Evolutionary conservation across 2,329 filamentous ascomycete species (phyloP).

Genomic region (Cadophora sp.): DNA sequence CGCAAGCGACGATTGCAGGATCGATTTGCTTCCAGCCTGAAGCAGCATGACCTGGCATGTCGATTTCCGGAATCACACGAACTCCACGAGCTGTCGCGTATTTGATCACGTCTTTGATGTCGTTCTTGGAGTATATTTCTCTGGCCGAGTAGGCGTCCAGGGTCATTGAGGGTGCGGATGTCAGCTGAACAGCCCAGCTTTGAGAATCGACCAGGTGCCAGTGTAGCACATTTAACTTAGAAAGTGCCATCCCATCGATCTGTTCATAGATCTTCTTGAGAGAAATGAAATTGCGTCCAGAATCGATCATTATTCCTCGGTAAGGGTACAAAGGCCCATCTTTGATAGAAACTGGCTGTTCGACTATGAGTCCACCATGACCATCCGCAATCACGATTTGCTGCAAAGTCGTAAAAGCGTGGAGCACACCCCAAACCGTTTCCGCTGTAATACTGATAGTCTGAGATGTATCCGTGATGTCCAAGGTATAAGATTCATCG

Average conservation of each 20-base stretch:
- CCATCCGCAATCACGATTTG: constrained; percentile 81
- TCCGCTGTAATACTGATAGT: constrained; percentile 60
- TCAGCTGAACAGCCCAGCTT: constrained; percentile 83
- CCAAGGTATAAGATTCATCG: constrained; percentile 79
- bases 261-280: constrained; percentile 74
- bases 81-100: constrained; percentile 74
- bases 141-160: constrained; percentile 74
- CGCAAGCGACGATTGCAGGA: constrained; percentile 68
- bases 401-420: constrained; percentile 74
- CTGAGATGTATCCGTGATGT: constrained; percentile 55
- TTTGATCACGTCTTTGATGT: constrained; percentile 71
- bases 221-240: constrained; percentile 83
- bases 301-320: constrained; percentile 80
- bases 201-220: constrained; percentile 82
- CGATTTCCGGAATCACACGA: constrained; percentile 75
- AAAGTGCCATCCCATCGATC: constrained; percentile 77
- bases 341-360: constrained; percentile 70
- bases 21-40: constrained; percentile 67
- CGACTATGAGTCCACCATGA: constrained; percentile 62
- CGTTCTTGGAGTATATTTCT: constrained; percentile 69
- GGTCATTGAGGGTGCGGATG: constrained; percentile 72
- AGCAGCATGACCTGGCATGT: constrained; percentile 77
- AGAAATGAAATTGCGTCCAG: constrained; percentile 73
- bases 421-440: constrained; percentile 72
- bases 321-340: constrained; percentile 77